These are phyloP conservation scores for Sclerotinia subarctica DNA, from an alignment of 2,329 filamentous ascomycete species.

Conservation along the genomic window DNA sequence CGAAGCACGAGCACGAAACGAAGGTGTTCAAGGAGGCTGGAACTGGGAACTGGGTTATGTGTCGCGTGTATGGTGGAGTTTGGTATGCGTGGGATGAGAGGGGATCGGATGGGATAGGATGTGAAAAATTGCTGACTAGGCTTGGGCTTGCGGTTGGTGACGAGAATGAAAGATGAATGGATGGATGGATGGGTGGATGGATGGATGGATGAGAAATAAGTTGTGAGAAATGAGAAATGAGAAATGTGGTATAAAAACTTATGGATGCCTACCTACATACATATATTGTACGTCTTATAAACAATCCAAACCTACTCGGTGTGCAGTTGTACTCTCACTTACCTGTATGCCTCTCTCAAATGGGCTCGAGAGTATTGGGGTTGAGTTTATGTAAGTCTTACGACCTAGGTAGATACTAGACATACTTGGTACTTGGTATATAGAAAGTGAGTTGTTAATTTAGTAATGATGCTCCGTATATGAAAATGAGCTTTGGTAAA, in stretches of 20 bases:
- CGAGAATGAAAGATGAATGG: neutral
- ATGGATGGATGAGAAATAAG: neutral
- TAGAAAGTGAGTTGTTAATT: neutral
- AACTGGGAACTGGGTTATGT: neutral
- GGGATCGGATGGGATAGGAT: neutral
- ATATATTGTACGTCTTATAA: neutral
- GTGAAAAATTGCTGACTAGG: neutral
- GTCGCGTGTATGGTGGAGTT: slow-evolving; percentile 8
- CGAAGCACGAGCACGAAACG: slow-evolving; percentile 1
- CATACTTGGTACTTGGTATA: too few species aligned
- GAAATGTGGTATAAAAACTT: neutral
- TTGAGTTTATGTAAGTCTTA: neutral
- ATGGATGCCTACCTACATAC: neutral
- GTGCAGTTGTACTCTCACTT: too few species aligned
- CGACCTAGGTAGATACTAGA: too few species aligned
- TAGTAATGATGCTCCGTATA: neutral
- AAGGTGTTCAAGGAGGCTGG: neutral
- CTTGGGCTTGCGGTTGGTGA: slow-evolving; percentile 4
- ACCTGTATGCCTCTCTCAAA: neutral
- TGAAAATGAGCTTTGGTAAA: slow-evolving; percentile 2
- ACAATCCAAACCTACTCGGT: too few species aligned
- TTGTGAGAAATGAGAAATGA: neutral
- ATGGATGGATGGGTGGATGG: neutral
- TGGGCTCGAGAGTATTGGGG: neutral
- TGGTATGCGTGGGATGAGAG: neutral